phyloP scores from a whole-genome alignment of 2,329 filamentous ascomycete genomes.

The Penicillium brasilianum region DNA sequence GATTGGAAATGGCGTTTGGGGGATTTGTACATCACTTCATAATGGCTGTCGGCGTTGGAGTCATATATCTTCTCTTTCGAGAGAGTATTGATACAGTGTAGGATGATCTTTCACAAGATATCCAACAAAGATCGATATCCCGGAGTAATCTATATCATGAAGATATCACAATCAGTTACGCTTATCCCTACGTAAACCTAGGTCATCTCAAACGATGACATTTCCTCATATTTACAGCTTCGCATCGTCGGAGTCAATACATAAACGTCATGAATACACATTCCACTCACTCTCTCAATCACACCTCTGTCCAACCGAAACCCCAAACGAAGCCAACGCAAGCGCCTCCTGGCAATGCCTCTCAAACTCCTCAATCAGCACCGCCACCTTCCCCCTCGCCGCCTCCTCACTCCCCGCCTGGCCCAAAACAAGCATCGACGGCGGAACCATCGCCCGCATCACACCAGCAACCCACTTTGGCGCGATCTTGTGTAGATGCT shows the following conservation, averaged over 20 bases:
- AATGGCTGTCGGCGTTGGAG: background rate
- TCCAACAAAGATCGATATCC: no score
- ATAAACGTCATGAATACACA: background rate
- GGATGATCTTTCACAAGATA: no score
- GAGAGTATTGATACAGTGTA: no score
- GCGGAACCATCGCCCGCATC: constrained; percentile 21
- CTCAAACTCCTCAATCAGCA: constrained; percentile 24
- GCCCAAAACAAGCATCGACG: constrained; percentile 21
- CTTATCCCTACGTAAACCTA: background rate
- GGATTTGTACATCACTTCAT: background rate
- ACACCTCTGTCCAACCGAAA: constrained; percentile 25
- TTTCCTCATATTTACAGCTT: background rate
- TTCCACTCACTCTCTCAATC: background rate
- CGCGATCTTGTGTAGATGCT: constrained; percentile 18
- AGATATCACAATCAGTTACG: no score
- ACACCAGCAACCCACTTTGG: constrained; percentile 25
- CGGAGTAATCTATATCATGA: no score
- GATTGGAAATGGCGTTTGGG: background rate
- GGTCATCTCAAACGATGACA: background rate
- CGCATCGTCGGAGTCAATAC: background rate
- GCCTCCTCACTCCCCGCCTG: constrained; percentile 11
- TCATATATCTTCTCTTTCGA: background rate
- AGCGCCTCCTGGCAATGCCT: constrained; percentile 19
- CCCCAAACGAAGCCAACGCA: constrained; percentile 27
- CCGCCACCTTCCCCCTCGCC: constrained; percentile 16